Evolutionary conservation across 192 early-diverging fungal genomes (phyloP).

Genomic region (Coemansia sp.): DNA sequence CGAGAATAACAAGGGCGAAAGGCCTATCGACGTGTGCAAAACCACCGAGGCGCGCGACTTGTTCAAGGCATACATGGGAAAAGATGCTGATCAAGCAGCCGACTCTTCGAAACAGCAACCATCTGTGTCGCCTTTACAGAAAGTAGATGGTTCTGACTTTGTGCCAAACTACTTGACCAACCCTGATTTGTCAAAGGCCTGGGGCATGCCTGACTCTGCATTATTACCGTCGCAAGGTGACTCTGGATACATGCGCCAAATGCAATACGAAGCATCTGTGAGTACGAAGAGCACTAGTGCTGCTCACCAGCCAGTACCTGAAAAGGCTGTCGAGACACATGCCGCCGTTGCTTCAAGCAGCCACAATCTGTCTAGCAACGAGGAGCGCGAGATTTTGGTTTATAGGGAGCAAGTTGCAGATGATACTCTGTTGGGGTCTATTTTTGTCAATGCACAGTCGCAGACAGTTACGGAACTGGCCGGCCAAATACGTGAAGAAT

Average conservation of each 20-base stretch:
- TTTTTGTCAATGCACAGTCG: conserved; percentile 33
- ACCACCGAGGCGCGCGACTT: conserved; percentile 44
- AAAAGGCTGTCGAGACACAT: too few relatives aligned
- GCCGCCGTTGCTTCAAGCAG: too few relatives aligned
- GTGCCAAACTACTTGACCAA: conserved; percentile 61
- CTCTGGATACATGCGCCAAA: conserved; percentile 27
- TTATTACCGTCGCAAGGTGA: conserved; percentile 19
- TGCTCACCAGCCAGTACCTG: background rate
- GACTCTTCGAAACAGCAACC: background rate
- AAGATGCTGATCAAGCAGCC: conserved; percentile 1
- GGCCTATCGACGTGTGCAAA: conserved; percentile 60
- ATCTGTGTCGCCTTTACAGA: too few relatives aligned
- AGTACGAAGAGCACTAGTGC: background rate
- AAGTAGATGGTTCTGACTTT: conserved; percentile 14
- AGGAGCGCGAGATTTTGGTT: conserved; percentile 57
- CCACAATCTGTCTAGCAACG: too few relatives aligned
- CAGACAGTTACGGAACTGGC: conserved; percentile 23
- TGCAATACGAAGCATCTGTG: conserved; percentile 33
- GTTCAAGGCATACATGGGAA: conserved; percentile 21
- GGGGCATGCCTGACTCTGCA: conserved; percentile 59
- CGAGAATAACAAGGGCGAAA: conserved; percentile 59
- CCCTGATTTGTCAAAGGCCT: conserved; percentile 65
- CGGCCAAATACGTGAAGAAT: conserved; percentile 41
- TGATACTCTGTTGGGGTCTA: conserved; percentile 56
- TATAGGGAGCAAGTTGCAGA: conserved; percentile 49